phyloP scores from a whole-genome alignment of 306 rosid genomes.

The Argentina anserina region DNA sequence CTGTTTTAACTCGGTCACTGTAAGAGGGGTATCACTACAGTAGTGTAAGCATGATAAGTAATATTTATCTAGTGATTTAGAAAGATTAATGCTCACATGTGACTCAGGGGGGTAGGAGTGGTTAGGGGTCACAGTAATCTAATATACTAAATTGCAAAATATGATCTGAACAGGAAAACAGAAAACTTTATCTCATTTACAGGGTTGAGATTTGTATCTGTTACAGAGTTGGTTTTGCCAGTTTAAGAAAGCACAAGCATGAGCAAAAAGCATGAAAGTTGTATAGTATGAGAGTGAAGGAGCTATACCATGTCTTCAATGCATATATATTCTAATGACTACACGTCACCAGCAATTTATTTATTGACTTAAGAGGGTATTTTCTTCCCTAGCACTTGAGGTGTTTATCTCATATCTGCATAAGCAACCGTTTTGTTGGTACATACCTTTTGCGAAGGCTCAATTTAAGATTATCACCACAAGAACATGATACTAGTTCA shows the following conservation, averaged over 20 bases:
- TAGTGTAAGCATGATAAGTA: not conserved
- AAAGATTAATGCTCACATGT: not conserved
- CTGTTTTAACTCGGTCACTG: not conserved
- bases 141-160: not conserved
- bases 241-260: not conserved
- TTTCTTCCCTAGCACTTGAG: not conserved
- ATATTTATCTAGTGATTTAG: not conserved
- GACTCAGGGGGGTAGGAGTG: not conserved
- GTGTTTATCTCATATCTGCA: not conserved
- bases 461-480: not conserved
- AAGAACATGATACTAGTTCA: not conserved
- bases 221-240: not conserved
- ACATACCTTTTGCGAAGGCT: not conserved
- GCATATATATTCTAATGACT: not conserved
- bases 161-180: not conserved
- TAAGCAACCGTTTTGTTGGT: no score
- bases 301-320: not conserved
- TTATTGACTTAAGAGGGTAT: not conserved
- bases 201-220: no score
- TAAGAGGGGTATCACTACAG: not conserved
- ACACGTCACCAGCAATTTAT: not conserved
- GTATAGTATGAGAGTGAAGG: not conserved
- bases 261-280: not conserved
- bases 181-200: not conserved
- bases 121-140: not conserved